A percentile compares a stretch with the other conserved stretches of the same genome.
These are phyloP conservation scores for Aspergillus cejpii DNA, from an alignment of 2,329 filamentous ascomycete species.

Conservation along the genomic window DNA sequence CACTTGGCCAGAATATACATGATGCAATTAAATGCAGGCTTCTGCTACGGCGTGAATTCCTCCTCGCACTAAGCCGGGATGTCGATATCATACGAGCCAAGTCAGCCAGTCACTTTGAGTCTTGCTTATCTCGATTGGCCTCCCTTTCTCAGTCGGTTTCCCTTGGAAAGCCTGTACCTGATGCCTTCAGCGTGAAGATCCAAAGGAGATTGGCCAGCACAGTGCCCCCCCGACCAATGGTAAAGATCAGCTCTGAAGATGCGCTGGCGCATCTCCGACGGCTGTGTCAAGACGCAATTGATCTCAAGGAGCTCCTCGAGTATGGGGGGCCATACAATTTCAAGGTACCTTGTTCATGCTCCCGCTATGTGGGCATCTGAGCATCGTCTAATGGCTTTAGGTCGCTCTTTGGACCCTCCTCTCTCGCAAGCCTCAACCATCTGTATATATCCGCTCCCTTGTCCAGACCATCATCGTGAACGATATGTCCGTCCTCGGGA, in stretches of 20 bases:
- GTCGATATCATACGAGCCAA: conserved; percentile 26
- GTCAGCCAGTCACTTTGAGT: conserved; percentile 24
- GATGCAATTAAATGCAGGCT: conserved; percentile 60
- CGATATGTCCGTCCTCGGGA: conserved; percentile 62
- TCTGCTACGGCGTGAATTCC: conserved; percentile 53
- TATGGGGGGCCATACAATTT: conserved; percentile 64
- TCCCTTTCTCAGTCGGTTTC: conserved; percentile 54
- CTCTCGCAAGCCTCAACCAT: conserved; percentile 71
- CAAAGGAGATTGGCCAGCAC: conserved; percentile 90
- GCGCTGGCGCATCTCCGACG: conserved; percentile 63
- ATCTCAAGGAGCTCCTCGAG: conserved; percentile 60
- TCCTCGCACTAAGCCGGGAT: conserved; percentile 37
- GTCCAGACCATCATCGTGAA: conserved; percentile 70
- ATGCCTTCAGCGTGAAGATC: conserved; percentile 83
- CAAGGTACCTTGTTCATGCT: conserved; percentile 48
- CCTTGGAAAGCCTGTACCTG: conserved; percentile 59
- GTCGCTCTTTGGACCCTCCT: conserved; percentile 70
- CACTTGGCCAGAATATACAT: conserved; percentile 34
- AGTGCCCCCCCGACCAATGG: conserved; percentile 84
- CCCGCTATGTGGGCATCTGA: conserved; percentile 10
- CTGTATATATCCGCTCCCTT: conserved; percentile 74
- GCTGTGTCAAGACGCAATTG: conserved; percentile 64
- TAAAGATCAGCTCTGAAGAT: conserved; percentile 65
- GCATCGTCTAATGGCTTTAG: conserved; percentile 35
- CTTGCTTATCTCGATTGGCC: conserved; percentile 44